These are phyloP conservation scores for Barnettozyma botsteinii DNA, from an alignment of 805 yeast species.

Conservation along the genomic window DNA sequence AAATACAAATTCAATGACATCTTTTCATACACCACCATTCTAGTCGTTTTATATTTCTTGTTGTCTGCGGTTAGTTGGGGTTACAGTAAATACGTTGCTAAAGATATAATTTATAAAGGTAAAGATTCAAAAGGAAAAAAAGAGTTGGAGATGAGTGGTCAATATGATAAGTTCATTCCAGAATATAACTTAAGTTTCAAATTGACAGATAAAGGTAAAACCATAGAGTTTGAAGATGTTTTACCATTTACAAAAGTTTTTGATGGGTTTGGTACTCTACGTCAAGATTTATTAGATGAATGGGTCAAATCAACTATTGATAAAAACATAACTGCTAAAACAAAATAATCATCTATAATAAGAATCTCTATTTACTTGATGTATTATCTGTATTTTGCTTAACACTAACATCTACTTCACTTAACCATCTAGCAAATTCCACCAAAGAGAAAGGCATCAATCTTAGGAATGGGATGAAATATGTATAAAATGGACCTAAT, in stretches of 20 bases:
- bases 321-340: not conserved
- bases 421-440: constrained; percentile 36
- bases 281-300: constrained; percentile 34
- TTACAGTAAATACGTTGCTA: constrained; percentile 33
- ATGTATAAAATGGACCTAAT: constrained; percentile 67
- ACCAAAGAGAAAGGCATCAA: constrained; percentile 59
- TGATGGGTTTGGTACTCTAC: constrained; percentile 38
- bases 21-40: constrained; percentile 32
- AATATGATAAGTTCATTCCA: constrained; percentile 38
- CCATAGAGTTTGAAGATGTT: constrained; percentile 13
- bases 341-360: not conserved
- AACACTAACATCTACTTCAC: constrained; percentile 58
- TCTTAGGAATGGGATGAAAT: constrained; percentile 61
- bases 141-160: constrained; percentile 25
- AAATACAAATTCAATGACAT: constrained; percentile 39
- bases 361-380: not conserved
- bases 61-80: constrained; percentile 36
- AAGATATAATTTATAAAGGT: constrained; percentile 42
- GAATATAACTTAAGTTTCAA: constrained; percentile 37
- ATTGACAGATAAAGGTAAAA: constrained; percentile 17
- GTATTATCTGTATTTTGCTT: not conserved
- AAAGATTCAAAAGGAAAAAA: constrained; percentile 24
- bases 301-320: constrained; percentile 31
- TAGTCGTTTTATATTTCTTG: constrained; percentile 36
- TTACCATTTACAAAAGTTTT: constrained; percentile 32